phyloP scores from a whole-genome alignment of 2,329 filamentous ascomycete species.

The Aspergillus sp. region DNA sequence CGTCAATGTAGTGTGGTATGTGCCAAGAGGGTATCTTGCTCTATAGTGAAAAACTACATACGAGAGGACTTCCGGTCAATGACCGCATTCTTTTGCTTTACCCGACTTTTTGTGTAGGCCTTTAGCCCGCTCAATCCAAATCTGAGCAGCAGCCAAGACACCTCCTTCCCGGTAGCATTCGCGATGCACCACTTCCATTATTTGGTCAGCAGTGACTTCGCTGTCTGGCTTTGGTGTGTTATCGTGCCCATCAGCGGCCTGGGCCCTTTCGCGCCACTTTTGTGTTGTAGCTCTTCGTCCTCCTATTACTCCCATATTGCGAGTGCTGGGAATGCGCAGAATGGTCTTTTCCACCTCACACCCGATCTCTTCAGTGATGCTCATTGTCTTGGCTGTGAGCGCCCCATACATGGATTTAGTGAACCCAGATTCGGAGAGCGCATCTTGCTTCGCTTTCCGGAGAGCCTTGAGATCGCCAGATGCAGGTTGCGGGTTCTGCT shows the following conservation, averaged over 20 bases:
- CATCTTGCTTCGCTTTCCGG: constrained; percentile 33
- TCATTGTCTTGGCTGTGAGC: constrained; percentile 74
- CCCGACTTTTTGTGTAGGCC: constrained; percentile 47
- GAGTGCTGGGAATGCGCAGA: constrained; percentile 85
- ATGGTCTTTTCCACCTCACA: constrained; percentile 80
- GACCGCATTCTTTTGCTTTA: constrained; percentile 31
- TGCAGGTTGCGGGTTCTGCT: constrained; percentile 19
- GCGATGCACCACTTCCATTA: constrained; percentile 60
- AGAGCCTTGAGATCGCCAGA: constrained; percentile 43
- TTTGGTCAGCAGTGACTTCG: constrained; percentile 57
- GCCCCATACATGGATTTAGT: constrained; percentile 74
- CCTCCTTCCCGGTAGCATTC: constrained; percentile 49
- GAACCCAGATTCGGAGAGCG: constrained; percentile 29
- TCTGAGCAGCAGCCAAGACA: constrained; percentile 42
- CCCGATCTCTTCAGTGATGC: constrained; percentile 69
- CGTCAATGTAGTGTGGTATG: too few relatives aligned
- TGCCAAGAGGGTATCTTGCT: neutral
- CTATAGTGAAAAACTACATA: neutral
- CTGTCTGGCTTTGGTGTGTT: neutral
- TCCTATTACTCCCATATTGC: constrained; percentile 80
- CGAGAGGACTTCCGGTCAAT: neutral
- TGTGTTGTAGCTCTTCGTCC: constrained; percentile 39
- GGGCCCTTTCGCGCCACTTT: constrained; percentile 26
- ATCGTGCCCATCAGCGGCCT: neutral
- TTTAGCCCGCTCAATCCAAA: constrained; percentile 54